These are phyloP conservation scores for Blastocrithidia nonstop DNA, from an alignment of 208 protist species.

Conservation along the genomic window DNA sequence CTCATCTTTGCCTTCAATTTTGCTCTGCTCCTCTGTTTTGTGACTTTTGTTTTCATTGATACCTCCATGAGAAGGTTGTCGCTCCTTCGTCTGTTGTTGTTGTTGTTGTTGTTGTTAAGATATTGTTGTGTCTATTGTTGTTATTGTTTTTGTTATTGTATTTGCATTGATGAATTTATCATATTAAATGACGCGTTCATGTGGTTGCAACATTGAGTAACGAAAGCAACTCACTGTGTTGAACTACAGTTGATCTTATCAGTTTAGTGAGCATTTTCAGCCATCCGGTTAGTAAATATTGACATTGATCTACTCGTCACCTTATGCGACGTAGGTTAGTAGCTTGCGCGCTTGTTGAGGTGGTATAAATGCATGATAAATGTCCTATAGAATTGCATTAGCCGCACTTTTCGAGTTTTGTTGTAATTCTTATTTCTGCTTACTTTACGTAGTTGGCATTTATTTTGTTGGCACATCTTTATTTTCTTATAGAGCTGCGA, in stretches of 20 bases:
- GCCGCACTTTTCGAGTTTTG: slow-evolving; percentile 1
- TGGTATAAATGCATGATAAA: slow-evolving; percentile 8
- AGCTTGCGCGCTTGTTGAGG: slow-evolving; percentile 2
- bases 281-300: slow-evolving; percentile 27
- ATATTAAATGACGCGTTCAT: slow-evolving; percentile 7
- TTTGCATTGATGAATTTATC: background rate
- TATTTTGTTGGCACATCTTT: background rate
- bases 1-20: too few species aligned
- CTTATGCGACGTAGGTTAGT: background rate
- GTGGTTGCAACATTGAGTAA: slow-evolving; percentile 10
- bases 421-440: background rate
- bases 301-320: slow-evolving; percentile 14
- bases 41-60: too few species aligned
- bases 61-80: too few species aligned
- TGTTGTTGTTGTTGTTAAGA: slow-evolving; percentile 1
- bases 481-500: background rate
- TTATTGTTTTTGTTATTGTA: slow-evolving; percentile 2
- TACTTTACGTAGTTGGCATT: background rate
- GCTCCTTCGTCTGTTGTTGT: too few species aligned
- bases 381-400: too few species aligned
- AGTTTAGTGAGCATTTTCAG: slow-evolving; percentile 17
- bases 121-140: background rate
- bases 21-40: too few species aligned
- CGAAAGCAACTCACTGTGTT: slow-evolving; percentile 10
- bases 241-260: slow-evolving; percentile 12